A percentile compares a stretch with the other conserved stretches of the same genome.
Evolutionary conservation across 2,329 filamentous ascomycete genomes (phyloP).

Genomic region (Grosmannia penicillata): DNA sequence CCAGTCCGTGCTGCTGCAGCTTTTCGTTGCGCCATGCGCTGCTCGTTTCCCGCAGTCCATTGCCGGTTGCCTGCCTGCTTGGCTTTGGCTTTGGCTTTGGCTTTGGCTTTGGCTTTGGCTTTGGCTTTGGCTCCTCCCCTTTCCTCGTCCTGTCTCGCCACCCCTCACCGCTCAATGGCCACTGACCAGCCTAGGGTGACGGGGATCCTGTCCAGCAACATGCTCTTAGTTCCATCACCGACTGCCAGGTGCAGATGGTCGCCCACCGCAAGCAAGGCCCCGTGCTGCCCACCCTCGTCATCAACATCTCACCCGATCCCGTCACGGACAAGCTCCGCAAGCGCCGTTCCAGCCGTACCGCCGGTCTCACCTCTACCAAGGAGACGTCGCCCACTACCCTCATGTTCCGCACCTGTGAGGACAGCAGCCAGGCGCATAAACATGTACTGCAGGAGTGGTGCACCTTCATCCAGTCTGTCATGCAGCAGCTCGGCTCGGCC

Average conservation of each 20-base stretch:
- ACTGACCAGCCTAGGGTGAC: slow-evolving; percentile 28
- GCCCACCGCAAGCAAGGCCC: slow-evolving; percentile 48
- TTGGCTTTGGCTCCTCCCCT: no score
- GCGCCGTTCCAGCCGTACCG: slow-evolving; percentile 47
- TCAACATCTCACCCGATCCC: slow-evolving; percentile 37
- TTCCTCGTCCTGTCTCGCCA: not conserved
- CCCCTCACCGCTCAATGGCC: not conserved
- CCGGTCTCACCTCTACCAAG: slow-evolving; percentile 37
- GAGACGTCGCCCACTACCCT: slow-evolving; percentile 33
- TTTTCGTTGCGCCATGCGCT: not conserved
- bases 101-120: no score
- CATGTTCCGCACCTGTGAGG: slow-evolving; percentile 42
- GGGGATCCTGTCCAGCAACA: slow-evolving; percentile 38
- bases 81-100: no score
- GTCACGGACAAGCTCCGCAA: slow-evolving; percentile 45
- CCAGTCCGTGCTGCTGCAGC: not conserved
- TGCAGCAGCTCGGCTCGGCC: slow-evolving; percentile 15
- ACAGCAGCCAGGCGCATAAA: slow-evolving; percentile 17
- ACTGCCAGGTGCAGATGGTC: slow-evolving; percentile 43
- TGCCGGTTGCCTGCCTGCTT: no score
- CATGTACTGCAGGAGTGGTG: slow-evolving; percentile 45
- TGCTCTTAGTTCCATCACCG: slow-evolving; percentile 33
- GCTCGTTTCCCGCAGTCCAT: not conserved
- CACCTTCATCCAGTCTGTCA: slow-evolving; percentile 30
- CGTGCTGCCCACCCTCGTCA: slow-evolving; percentile 41